Percentiles rank a stretch among this genome's conserved stretches.
Conservation (phyloP, 345 rosid species). For the Crucihimalaya himalaica region DNA sequence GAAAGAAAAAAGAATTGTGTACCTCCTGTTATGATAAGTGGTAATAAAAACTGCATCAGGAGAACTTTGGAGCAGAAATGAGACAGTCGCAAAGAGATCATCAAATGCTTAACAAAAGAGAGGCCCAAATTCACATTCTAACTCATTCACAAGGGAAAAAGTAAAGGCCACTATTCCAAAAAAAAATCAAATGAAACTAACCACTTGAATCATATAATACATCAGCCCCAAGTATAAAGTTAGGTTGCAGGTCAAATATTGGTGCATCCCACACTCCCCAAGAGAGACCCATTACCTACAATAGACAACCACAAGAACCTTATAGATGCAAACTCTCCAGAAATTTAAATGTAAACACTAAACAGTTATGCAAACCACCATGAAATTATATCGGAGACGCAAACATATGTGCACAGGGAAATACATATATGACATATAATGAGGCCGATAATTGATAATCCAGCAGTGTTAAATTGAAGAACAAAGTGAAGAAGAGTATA, state of each 20-base stretch:
- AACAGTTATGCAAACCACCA: background rate
- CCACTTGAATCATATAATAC: slow-evolving; percentile 80
- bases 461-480: background rate
- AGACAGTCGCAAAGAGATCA: slow-evolving; percentile 79
- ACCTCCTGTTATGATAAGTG: slow-evolving; percentile 93
- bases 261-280: slow-evolving; percentile 45
- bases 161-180: background rate
- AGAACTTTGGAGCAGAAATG: slow-evolving; percentile 72
- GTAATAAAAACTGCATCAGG: slow-evolving; percentile 79
- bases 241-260: slow-evolving; percentile 57
- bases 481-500: background rate
- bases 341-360: background rate
- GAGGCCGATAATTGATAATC: no score
- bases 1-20: slow-evolving; percentile 8
- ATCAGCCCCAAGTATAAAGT: slow-evolving; percentile 70
- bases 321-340: background rate
- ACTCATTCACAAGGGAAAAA: slow-evolving; percentile 6
- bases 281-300: background rate
- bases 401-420: background rate
- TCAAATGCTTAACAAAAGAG: slow-evolving; percentile 62
- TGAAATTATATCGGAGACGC: background rate
- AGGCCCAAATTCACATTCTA: slow-evolving; percentile 11
- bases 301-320: slow-evolving; percentile 12
- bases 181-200: slow-evolving; percentile 36
- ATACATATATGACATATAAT: no score